Conservation (phyloP, 192 early-diverging fungal genomes). For the Podila horticola region DNA sequence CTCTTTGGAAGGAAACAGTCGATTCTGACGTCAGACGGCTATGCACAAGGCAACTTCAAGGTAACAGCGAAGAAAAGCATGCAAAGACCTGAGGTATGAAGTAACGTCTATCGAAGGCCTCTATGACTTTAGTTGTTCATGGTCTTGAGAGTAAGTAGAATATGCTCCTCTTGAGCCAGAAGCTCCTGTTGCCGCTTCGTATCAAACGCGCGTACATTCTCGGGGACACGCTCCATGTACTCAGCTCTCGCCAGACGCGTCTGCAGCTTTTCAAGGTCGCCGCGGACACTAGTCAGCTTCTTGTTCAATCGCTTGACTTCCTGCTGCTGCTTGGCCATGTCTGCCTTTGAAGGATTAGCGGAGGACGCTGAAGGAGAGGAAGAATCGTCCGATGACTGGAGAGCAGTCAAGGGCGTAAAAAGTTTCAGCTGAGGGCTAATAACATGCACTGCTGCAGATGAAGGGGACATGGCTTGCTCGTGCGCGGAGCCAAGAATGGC, state of each 20-base stretch:
- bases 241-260: constrained; percentile 14
- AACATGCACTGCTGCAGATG: constrained; percentile 12
- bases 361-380: neutral
- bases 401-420: constrained; percentile 28
- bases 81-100: too few relatives aligned
- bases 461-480: constrained; percentile 8
- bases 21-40: too few relatives aligned
- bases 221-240: constrained; percentile 27
- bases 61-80: too few relatives aligned
- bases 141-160: constrained; percentile 15
- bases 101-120: too few relatives aligned
- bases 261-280: constrained; percentile 25
- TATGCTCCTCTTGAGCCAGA: constrained; percentile 32
- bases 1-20: too few relatives aligned
- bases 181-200: constrained; percentile 15
- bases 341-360: neutral
- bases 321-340: constrained; percentile 17
- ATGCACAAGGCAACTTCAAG: too few relatives aligned
- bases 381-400: neutral
- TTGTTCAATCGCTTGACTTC: constrained; percentile 27
- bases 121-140: neutral
- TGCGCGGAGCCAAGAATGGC: neutral
- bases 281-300: constrained; percentile 18
- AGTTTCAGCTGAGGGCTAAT: constrained; percentile 32
- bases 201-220: constrained; percentile 16